phyloP scores from a whole-genome alignment of 2,329 filamentous ascomycete species.

The Verruconis gallopava region DNA sequence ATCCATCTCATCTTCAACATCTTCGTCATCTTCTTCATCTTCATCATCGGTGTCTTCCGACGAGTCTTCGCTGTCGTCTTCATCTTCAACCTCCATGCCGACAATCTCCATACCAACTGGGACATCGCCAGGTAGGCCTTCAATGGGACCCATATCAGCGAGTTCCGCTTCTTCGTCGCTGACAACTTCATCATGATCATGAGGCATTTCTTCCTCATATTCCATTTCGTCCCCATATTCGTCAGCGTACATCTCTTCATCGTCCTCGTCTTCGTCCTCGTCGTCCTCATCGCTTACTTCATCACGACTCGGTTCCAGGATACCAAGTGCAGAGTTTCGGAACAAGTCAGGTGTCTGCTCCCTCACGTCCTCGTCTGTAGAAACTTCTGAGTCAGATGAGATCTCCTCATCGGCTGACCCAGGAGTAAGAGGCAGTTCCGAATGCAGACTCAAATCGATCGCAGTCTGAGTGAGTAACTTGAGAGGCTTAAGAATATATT shows the following conservation, averaged over 20 bases:
- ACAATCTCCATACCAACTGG: conserved; percentile 73
- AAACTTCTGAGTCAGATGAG: conserved; percentile 74
- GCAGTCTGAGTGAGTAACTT: conserved; percentile 79
- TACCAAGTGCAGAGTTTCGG: conserved; percentile 87
- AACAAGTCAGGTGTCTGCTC: conserved; percentile 89
- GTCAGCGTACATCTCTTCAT: conserved; percentile 76
- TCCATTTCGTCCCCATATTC: conserved; percentile 82
- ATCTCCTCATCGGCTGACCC: conserved; percentile 67
- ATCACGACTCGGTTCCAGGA: conserved; percentile 75
- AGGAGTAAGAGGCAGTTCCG: conserved; percentile 55
- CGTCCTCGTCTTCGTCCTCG: conserved; percentile 64
- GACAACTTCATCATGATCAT: conserved; percentile 73
- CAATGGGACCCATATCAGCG: conserved; percentile 62
- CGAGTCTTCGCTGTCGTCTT: conserved; percentile 48
- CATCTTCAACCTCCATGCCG: conserved; percentile 55
- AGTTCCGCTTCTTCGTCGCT: conserved; percentile 78
- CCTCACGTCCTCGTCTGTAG: conserved; percentile 65
- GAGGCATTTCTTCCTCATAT: conserved; percentile 71
- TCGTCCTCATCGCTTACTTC: conserved; percentile 71
- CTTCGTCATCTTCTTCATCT: conserved; percentile 41
- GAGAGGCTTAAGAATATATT: conserved; percentile 85
- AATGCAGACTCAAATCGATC: conserved; percentile 69
- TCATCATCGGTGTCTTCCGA: conserved; percentile 44
- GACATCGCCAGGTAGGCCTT: conserved; percentile 50
- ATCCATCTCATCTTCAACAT: conserved; percentile 29